Conservation (phyloP, 106 monocot species). For the Allium cepa region DNA sequence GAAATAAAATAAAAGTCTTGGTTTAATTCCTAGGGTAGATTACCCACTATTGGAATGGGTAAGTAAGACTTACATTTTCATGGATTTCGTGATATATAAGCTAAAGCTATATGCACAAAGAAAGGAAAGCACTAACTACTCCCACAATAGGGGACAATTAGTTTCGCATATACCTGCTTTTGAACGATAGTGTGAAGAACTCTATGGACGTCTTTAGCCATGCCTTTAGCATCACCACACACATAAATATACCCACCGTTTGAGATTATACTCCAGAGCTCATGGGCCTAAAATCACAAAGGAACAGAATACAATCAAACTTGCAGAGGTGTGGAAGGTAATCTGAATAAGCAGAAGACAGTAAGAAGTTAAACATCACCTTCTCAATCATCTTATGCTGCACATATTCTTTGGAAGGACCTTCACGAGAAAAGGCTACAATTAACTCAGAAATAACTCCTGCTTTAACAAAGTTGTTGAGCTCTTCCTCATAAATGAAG, state of each 20-base stretch:
- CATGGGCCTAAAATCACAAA: slow-evolving; percentile 30
- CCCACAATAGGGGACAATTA: too few relatives aligned
- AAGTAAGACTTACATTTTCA: too few relatives aligned
- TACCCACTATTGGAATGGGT: too few relatives aligned
- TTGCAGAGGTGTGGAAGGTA: too few relatives aligned
- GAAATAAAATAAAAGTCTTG: too few relatives aligned
- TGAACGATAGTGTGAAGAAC: slow-evolving; percentile 60
- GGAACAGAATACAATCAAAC: too few relatives aligned
- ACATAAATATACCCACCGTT: slow-evolving; percentile 62
- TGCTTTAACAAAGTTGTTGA: slow-evolving; percentile 37
- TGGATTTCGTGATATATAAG: too few relatives aligned
- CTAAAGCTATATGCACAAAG: too few relatives aligned
- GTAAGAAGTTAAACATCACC: slow-evolving; percentile 13
- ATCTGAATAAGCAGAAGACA: not conserved
- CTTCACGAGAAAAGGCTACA: slow-evolving; percentile 71
- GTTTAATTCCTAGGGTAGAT: too few relatives aligned
- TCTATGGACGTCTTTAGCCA: slow-evolving; percentile 74
- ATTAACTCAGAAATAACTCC: slow-evolving; percentile 62
- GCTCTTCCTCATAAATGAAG: slow-evolving; percentile 75
- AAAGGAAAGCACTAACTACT: too few relatives aligned
- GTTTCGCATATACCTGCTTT: slow-evolving; percentile 17
- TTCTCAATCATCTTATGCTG: slow-evolving; percentile 73
- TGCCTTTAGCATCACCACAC: slow-evolving; percentile 83
- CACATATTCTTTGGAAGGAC: slow-evolving; percentile 64
- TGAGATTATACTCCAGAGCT: slow-evolving; percentile 53